Conservation (phyloP, 2,329 filamentous ascomycete species). For the Penicillium sp. region DNA sequence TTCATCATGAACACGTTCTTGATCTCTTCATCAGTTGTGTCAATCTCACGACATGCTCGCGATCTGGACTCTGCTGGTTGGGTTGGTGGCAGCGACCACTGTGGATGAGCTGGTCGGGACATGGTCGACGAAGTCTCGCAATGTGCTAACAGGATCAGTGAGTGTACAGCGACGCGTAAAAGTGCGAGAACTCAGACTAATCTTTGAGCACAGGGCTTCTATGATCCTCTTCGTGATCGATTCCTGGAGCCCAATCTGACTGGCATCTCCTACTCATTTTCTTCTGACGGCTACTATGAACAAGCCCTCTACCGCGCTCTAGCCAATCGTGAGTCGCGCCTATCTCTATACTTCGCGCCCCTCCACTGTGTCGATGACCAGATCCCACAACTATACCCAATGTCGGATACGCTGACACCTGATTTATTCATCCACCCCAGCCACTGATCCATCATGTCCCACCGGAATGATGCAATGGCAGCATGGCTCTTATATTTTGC, state of each 20-base stretch:
- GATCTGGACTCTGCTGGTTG: constrained; percentile 33
- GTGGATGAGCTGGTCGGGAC: constrained; percentile 58
- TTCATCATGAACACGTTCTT: neutral
- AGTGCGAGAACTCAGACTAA: constrained; percentile 7
- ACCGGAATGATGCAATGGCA: constrained; percentile 66
- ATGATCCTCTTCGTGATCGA: constrained; percentile 59
- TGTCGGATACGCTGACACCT: neutral
- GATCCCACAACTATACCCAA: too few relatives aligned
- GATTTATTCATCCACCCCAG: constrained; percentile 33
- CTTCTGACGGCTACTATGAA: constrained; percentile 61
- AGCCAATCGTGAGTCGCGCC: constrained; percentile 55
- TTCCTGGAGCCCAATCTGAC: constrained; percentile 61
- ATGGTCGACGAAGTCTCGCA: constrained; percentile 65
- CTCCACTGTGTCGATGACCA: neutral
- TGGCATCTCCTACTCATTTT: constrained; percentile 70
- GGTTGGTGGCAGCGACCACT: constrained; percentile 38
- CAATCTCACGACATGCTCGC: constrained; percentile 21
- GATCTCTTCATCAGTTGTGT: neutral
- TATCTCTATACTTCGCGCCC: neutral
- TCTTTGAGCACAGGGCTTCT: constrained; percentile 52
- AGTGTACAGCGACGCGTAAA: constrained; percentile 12
- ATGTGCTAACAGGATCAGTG: constrained; percentile 65
- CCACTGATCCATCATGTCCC: constrained; percentile 55
- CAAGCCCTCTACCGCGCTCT: constrained; percentile 64
- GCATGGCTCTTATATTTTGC: constrained; percentile 57